Evolutionary conservation across 495 filamentous ascomycete genomes (phyloP).

Genomic region (Symbiotaphrina buchneri): DNA sequence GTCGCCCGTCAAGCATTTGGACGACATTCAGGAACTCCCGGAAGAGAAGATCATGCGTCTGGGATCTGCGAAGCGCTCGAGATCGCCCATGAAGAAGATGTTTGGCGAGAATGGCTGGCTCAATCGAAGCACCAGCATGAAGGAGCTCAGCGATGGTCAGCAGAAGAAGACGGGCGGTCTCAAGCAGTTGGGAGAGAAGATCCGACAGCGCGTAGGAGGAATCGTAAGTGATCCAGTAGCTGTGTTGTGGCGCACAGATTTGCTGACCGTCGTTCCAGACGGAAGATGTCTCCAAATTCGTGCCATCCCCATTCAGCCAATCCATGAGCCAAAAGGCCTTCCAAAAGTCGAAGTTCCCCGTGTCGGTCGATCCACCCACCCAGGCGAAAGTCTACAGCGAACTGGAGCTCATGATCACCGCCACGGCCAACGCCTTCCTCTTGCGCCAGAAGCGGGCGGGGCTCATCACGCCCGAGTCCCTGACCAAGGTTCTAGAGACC

Average conservation of each 20-base stretch:
- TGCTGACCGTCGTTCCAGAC: too few relatives aligned
- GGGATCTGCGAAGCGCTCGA: constrained; percentile 13
- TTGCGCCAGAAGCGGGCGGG: constrained; percentile 21
- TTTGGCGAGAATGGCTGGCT: constrained; percentile 30
- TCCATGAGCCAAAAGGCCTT: not conserved
- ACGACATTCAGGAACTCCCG: too few relatives aligned
- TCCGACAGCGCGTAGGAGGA: constrained; percentile 22
- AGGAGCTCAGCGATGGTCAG: constrained; percentile 9
- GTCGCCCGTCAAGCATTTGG: too few relatives aligned
- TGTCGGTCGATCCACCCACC: constrained; percentile 19
- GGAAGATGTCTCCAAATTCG: constrained; percentile 9
- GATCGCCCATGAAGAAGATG: constrained; percentile 25
- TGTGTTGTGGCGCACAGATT: not conserved
- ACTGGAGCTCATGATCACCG: constrained; percentile 29
- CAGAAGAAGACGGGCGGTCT: constrained; percentile 15
- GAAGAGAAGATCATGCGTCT: too few relatives aligned
- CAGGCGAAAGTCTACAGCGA: constrained; percentile 30
- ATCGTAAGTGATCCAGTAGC: constrained; percentile 14
- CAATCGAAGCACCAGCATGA: constrained; percentile 15
- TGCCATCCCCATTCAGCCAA: constrained; percentile 5
- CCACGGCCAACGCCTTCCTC: constrained; percentile 26
- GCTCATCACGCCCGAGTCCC: constrained; percentile 21
- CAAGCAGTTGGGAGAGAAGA: constrained; percentile 17
- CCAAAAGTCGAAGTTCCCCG: constrained; percentile 11
- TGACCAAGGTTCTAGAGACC: constrained; percentile 19